A percentile compares a stretch with the other conserved stretches of the same genome.
phyloP scores from a whole-genome alignment of 208 protist genomes.

The Acanthamoeba lenticulata region DNA sequence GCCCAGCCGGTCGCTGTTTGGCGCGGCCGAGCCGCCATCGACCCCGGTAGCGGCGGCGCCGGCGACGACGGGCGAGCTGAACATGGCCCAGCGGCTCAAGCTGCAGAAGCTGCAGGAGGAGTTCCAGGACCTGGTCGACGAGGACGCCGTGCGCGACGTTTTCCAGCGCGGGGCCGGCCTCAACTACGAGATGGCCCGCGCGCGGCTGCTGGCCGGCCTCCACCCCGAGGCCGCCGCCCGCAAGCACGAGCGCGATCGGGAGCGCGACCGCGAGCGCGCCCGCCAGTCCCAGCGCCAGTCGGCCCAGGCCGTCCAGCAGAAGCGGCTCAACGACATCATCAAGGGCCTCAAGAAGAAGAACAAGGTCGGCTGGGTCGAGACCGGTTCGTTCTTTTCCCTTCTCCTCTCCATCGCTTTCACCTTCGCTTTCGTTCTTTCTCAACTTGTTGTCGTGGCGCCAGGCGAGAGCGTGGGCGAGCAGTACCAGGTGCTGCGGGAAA shows the following conservation, averaged over 20 bases:
- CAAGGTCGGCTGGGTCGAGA: slow-evolving; percentile 37
- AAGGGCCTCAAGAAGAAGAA: slow-evolving; percentile 48
- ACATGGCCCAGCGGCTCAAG: slow-evolving; percentile 12
- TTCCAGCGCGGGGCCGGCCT: not conserved
- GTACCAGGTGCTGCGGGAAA: not conserved
- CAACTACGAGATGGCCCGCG: not conserved
- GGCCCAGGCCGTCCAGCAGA: not conserved
- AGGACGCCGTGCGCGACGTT: not conserved
- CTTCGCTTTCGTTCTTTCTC: not conserved
- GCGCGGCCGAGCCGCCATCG: not conserved
- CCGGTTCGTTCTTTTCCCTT: not conserved
- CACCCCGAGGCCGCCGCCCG: not conserved
- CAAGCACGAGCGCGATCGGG: not conserved
- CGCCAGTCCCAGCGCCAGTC: not conserved
- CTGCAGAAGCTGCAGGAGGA: slow-evolving; percentile 65
- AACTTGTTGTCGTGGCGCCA: not conserved
- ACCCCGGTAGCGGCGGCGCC: not conserved
- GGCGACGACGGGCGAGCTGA: not conserved
- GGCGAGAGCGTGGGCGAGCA: slow-evolving; percentile 39
- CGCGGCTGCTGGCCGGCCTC: not conserved
- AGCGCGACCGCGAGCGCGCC: not conserved
- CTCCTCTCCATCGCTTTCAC: not conserved
- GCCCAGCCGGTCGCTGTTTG: not conserved
- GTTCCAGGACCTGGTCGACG: slow-evolving; percentile 13
- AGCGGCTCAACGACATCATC: slow-evolving; percentile 41